phyloP scores from a whole-genome alignment of 441 rosid species.

The Pelargonium fulgidum region DNA sequence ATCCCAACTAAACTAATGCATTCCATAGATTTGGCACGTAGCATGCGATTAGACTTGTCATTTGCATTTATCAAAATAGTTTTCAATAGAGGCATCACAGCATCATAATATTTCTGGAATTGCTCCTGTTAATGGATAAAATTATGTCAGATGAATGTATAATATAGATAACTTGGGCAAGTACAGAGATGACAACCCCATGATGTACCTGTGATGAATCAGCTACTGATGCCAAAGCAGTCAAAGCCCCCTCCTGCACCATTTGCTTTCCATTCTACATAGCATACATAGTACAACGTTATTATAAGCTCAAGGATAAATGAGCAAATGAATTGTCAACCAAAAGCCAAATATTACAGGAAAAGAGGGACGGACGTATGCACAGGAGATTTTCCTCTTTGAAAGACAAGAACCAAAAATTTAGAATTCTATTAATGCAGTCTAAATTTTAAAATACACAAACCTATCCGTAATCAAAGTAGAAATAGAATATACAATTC shows the following conservation, averaged over 20 bases:
- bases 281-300: conserved; percentile 8
- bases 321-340: neutral
- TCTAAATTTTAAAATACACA: neutral
- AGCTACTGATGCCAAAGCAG: conserved; percentile 46
- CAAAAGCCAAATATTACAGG: neutral
- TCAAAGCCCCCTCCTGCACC: conserved; percentile 45
- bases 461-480: neutral
- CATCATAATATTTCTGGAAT: conserved; percentile 43
- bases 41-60: conserved; percentile 40
- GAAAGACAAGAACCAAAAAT: too few relatives aligned
- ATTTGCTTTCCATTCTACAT: conserved; percentile 42
- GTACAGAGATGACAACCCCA: conserved; percentile 6
- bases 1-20: conserved; percentile 47
- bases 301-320: neutral
- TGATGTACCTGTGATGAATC: conserved; percentile 38
- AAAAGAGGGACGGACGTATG: neutral
- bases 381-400: too few relatives aligned
- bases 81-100: conserved; percentile 51
- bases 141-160: conserved; percentile 15
- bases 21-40: conserved; percentile 45
- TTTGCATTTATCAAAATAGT: conserved; percentile 43
- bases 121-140: conserved; percentile 30
- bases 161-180: conserved; percentile 8
- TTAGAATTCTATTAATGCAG: neutral
- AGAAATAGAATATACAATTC: neutral